Conservation (phyloP, 129 eudicot genomes). For the Chrysanthemum makinoi region DNA sequence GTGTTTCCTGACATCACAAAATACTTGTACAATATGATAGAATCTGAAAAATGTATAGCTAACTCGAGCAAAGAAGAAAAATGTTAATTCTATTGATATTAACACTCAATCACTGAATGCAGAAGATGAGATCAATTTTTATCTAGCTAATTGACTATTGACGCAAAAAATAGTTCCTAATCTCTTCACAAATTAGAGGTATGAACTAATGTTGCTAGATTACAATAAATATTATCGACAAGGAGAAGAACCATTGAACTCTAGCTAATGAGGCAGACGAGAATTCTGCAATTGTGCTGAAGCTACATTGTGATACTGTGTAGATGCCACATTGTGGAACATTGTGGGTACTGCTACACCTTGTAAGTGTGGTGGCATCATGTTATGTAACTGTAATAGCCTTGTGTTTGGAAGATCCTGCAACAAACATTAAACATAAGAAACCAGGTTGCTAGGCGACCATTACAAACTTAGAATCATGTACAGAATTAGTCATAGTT, state of each 20-base stretch:
- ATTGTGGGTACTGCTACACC: slow-evolving; percentile 38
- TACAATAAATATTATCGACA: slow-evolving; percentile 26
- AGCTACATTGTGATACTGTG: slow-evolving; percentile 44
- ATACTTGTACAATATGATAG: slow-evolving; percentile 15
- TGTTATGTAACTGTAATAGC: slow-evolving; percentile 42
- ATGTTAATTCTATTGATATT: neutral
- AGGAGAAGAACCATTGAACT: slow-evolving; percentile 1
- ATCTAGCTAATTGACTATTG: neutral
- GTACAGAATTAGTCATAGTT: too few species aligned
- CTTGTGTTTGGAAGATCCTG: slow-evolving; percentile 52
- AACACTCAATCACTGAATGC: slow-evolving; percentile 14
- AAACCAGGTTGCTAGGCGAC: too few species aligned
- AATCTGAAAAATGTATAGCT: slow-evolving; percentile 12
- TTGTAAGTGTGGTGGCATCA: slow-evolving; percentile 43
- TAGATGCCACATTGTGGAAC: slow-evolving; percentile 47
- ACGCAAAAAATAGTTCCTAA: slow-evolving; percentile 14
- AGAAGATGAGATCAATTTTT: neutral
- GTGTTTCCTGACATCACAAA: slow-evolving; percentile 18
- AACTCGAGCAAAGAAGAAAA: neutral
- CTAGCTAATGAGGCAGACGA: slow-evolving; percentile 38
- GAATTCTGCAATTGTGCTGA: slow-evolving; percentile 45
- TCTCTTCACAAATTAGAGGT: slow-evolving; percentile 19
- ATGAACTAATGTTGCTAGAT: slow-evolving; percentile 20
- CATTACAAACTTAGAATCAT: too few species aligned
- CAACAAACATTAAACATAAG: slow-evolving; percentile 6